Evolutionary conservation across 2,329 filamentous ascomycete species (phyloP), one percentile per base, ranked within the genome.

Genomic region (Gaeumannomyces tritici): DNA sequence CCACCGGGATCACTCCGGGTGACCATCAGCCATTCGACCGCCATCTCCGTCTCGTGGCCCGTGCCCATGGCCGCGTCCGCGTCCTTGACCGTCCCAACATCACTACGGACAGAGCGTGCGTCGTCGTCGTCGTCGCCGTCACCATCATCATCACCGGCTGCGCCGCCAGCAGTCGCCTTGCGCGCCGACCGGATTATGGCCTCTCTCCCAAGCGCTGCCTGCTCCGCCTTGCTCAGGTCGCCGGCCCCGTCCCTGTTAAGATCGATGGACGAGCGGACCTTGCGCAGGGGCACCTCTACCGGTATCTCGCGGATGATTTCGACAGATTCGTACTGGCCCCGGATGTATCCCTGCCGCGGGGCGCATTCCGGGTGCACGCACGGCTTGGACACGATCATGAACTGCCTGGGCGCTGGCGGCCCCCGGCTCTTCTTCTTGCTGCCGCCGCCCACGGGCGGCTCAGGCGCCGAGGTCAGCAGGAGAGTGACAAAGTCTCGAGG

Each of bases 1-100:
- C 92, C 92, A 13, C 92, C 92, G 3, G 92, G 91, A 68, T 96
- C 91, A 72, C 89, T 93, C 59, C 92, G 82, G 1, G 91, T 96
- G 24, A 96, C 85, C 92, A 96, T 96, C 64, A 95, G 83, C 92
- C 92, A 96, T 73, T 96, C 92, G 1, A 96, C 72, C 29, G 78
- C 74, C 31, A 74, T 77, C n/a, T 76, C 71, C 1, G 67, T 71
- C 5, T 75, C 60, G 26, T 31, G 29, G 3, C 60, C 7, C 70
- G 12, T 74, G 70, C 15, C 69, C 69, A 2, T 70, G 67, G 2
- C 65, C 2, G 63, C 63, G 4, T 62, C 66, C 9, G 56, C 26
- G 4, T 35, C 59, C n/a, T 60, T 55, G n/a, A 59, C 59, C 13
- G 61, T 60, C 3, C 60, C 60, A 26, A 31, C 57, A 8, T 62